These are phyloP conservation scores for Epichloe aotearoae DNA, from an alignment of 2,329 filamentous ascomycete genomes.

Conservation along the genomic window DNA sequence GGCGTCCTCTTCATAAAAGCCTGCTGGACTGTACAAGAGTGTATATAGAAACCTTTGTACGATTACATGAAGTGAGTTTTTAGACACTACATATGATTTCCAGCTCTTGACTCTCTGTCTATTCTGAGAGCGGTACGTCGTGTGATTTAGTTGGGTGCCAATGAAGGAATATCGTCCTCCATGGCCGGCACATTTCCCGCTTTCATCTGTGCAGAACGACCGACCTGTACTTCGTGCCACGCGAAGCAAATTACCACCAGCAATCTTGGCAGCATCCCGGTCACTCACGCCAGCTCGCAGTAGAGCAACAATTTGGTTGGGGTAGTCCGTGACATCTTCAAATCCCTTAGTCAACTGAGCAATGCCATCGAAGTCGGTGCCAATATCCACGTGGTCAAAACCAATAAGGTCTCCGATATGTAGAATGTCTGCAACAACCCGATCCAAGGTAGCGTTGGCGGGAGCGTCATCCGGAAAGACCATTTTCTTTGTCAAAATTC, in stretches of 20 bases:
- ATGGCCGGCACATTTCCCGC: constrained; percentile 35
- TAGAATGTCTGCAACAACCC: constrained; percentile 68
- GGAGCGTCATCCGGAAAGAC: constrained; percentile 59
- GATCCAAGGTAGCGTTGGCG: constrained; percentile 56
- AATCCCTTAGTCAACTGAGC: constrained; percentile 53
- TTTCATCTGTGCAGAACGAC: constrained; percentile 55
- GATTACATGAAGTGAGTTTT: constrained; percentile 11
- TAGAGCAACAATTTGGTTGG: constrained; percentile 62
- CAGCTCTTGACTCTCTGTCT: background rate
- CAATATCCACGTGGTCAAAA: constrained; percentile 76
- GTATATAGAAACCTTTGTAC: constrained; percentile 17
- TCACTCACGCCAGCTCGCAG: constrained; percentile 62
- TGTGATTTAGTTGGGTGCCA: background rate
- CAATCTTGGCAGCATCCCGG: constrained; percentile 58
- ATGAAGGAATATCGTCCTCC: constrained; percentile 28
- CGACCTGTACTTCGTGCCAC: constrained; percentile 69
- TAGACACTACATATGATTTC: background rate
- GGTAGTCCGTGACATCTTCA: constrained; percentile 76
- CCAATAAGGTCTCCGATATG: constrained; percentile 76
- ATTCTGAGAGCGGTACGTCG: background rate
- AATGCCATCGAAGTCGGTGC: constrained; percentile 83
- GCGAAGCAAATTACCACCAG: constrained; percentile 67
- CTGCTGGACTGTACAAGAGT: constrained; percentile 15
- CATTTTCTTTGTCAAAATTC: constrained; percentile 41
- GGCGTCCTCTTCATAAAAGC: background rate